These are phyloP conservation scores for Magnaporthiopsis poae DNA, from an alignment of 2,329 filamentous ascomycete species.

Conservation along the genomic window DNA sequence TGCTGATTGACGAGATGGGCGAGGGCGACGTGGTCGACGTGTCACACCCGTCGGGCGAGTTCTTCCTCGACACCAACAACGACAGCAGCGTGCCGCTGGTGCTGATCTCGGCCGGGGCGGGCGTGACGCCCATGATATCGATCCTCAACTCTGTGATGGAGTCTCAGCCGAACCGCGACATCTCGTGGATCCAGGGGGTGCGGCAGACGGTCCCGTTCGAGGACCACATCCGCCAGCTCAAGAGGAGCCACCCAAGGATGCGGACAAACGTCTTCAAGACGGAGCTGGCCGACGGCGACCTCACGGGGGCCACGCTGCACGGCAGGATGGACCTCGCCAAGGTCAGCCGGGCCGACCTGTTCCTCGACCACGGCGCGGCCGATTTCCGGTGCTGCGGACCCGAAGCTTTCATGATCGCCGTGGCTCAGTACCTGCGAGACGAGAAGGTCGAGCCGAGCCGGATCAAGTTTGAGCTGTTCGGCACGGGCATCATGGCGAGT, in stretches of 20 bases:
- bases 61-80: slow-evolving; percentile 40
- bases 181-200: slow-evolving; percentile 52
- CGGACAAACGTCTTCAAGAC: slow-evolving; percentile 41
- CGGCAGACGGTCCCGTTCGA: slow-evolving; percentile 43
- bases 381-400: slow-evolving; percentile 48
- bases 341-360: slow-evolving; percentile 34
- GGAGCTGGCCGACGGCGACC: slow-evolving; percentile 33
- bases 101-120: slow-evolving; percentile 52
- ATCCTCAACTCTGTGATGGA: slow-evolving; percentile 47
- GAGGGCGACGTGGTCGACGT: slow-evolving; percentile 55
- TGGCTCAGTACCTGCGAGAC: slow-evolving; percentile 29
- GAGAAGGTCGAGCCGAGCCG: slow-evolving; percentile 28
- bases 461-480: slow-evolving; percentile 38
- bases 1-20: slow-evolving; percentile 52
- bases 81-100: slow-evolving; percentile 39
- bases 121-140: slow-evolving; percentile 49
- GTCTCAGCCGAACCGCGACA: slow-evolving; percentile 33
- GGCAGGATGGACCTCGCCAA: slow-evolving; percentile 37
- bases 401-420: slow-evolving; percentile 44
- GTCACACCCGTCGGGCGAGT: slow-evolving; percentile 57
- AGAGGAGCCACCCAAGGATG: slow-evolving; percentile 25
- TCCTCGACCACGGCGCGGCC: slow-evolving; percentile 32
- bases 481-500: slow-evolving; percentile 31
- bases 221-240: slow-evolving; percentile 37
- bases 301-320: slow-evolving; percentile 32